Evolutionary conservation across 1,284 basidiomycete genomes (phyloP).

Genomic region (Thecaphora thlaspeos): DNA sequence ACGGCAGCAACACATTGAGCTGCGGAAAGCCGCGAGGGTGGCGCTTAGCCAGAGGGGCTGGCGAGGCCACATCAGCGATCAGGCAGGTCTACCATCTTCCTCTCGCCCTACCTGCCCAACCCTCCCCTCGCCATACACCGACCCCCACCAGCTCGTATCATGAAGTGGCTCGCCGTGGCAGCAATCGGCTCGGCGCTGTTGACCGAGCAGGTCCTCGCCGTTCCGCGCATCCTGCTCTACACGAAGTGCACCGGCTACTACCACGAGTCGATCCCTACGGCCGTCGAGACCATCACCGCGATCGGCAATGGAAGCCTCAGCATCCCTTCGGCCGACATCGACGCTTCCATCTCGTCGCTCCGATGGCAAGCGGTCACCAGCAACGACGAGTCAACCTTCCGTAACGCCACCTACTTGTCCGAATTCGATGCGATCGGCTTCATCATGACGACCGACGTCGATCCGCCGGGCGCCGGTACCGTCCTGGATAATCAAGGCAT

Average conservation of each 20-base stretch:
- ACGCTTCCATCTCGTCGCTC: conserved; percentile 10
- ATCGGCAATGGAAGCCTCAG: conserved; percentile 66
- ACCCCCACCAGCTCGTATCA: too few species aligned
- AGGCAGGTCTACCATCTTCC: too few species aligned
- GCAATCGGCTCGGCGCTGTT: neutral
- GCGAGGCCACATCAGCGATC: too few species aligned
- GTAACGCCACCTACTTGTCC: conserved; percentile 21
- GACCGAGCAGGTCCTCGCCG: neutral
- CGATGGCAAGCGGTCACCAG: conserved; percentile 28
- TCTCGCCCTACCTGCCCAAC: too few species aligned
- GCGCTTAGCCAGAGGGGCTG: too few species aligned
- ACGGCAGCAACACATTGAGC: too few species aligned
- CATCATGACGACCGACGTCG: conserved; percentile 69
- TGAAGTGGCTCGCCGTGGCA: neutral
- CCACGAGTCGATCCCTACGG: conserved; percentile 76
- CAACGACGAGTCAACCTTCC: conserved; percentile 31
- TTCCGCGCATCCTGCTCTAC: conserved; percentile 43
- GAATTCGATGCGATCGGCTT: conserved; percentile 64
- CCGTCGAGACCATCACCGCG: conserved; percentile 64
- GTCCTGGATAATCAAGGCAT: conserved; percentile 68
- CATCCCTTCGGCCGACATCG: conserved; percentile 60
- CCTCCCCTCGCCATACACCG: too few species aligned
- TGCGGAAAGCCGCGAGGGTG: too few species aligned
- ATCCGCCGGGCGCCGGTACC: conserved; percentile 51
- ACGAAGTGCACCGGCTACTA: conserved; percentile 60